Conservation (phyloP, 768 basidiomycete genomes). For the Mycena floridula region DNA sequence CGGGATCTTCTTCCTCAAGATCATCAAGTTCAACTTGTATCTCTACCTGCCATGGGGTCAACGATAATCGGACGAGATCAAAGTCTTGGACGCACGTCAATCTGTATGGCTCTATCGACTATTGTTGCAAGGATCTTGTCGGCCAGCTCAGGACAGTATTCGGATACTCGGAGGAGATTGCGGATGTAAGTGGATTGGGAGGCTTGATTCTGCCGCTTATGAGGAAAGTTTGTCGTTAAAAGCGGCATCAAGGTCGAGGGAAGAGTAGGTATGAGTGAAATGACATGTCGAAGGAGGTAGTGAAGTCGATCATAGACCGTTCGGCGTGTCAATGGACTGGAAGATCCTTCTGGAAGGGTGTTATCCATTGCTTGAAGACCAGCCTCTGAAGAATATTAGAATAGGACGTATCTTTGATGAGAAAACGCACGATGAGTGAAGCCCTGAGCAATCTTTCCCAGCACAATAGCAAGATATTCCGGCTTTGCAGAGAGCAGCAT, state of each 20-base stretch:
- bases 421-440: conserved; percentile 78
- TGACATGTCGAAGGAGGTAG: conserved; percentile 76
- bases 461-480: conserved; percentile 83
- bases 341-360: conserved; percentile 56
- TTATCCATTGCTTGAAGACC: conserved; percentile 58
- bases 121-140: conserved; percentile 83
- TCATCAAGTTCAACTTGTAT: conserved; percentile 96
- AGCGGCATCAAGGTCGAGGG: conserved; percentile 83
- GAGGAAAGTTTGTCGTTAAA: conserved; percentile 82
- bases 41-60: conserved; percentile 59
- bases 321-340: conserved; percentile 70
- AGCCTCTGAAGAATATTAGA: conserved; percentile 46
- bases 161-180: conserved; percentile 75
- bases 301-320: conserved; percentile 85
- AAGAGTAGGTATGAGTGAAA: conserved; percentile 87
- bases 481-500: conserved; percentile 89
- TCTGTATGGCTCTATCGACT: conserved; percentile 90
- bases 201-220: conserved; percentile 80
- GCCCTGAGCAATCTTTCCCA: conserved; percentile 76
- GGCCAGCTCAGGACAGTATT: conserved; percentile 83
- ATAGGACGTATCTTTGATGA: conserved; percentile 2
- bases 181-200: conserved; percentile 86
- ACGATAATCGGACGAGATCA: not conserved
- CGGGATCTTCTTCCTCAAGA: conserved; percentile 62
- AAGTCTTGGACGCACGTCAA: conserved; percentile 63